These are phyloP conservation scores for Dichotomocladium elegans DNA, from an alignment of 371 early-diverging fungal species.

Conservation along the genomic window DNA sequence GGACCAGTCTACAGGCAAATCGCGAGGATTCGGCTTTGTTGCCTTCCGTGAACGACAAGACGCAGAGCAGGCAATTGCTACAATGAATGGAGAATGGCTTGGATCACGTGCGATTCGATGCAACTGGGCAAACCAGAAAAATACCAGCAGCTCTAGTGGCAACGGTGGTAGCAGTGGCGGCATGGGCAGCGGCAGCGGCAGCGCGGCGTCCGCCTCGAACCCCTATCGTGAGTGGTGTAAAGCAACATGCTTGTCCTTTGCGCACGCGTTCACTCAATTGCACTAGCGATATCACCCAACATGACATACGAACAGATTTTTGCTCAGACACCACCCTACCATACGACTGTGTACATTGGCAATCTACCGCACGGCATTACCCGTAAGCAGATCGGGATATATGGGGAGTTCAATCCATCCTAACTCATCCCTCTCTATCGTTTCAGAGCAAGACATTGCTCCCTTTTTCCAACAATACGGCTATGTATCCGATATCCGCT, in stretches of 20 bases:
- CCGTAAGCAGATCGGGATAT: conserved; percentile 30
- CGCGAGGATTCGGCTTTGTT: conserved; percentile 82
- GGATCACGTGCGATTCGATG: conserved; percentile 62
- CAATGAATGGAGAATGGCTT: conserved; percentile 83
- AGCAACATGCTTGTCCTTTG: no score
- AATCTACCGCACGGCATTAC: conserved; percentile 76
- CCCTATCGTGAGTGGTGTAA: no score
- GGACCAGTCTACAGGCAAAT: conserved; percentile 74
- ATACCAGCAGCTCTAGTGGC: not conserved
- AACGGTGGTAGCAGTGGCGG: no score
- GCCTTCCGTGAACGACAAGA: conserved; percentile 79
- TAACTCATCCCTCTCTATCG: not conserved
- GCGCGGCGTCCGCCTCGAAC: no score
- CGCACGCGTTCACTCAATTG: not conserved
- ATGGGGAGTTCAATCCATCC: not conserved
- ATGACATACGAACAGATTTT: conserved; percentile 64
- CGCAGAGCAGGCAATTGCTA: conserved; percentile 76
- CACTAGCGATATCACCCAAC: conserved; percentile 13
- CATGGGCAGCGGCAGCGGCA: no score
- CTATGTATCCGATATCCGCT: conserved; percentile 67
- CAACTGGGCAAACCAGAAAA: conserved; percentile 71
- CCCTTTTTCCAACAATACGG: conserved; percentile 78
- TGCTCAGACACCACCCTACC: conserved; percentile 70
- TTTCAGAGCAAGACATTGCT: conserved; percentile 35
- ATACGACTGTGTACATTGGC: conserved; percentile 84